Conservation (phyloP, 2,329 filamentous ascomycete genomes). For the Rutstroemia sp. region DNA sequence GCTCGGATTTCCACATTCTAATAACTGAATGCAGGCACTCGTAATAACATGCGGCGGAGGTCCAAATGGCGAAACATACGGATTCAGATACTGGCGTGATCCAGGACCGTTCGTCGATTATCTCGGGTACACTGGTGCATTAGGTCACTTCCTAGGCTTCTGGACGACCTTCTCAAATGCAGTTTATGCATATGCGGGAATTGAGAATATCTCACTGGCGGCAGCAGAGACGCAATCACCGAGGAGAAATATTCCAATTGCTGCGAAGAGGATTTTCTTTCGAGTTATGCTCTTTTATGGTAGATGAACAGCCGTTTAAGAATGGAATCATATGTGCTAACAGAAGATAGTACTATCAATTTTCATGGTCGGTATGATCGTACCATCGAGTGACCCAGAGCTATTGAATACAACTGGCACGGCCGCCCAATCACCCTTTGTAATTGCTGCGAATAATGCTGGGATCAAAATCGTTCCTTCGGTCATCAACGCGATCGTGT, state of each 20-base stretch:
- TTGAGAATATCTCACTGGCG: conserved; percentile 46
- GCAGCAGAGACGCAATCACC: conserved; percentile 49
- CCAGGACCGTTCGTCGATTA: conserved; percentile 63
- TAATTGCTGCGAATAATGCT: conserved; percentile 63
- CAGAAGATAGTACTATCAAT: conserved; percentile 32
- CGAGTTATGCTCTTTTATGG: conserved; percentile 50
- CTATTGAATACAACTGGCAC: conserved; percentile 39
- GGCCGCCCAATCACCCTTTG: conserved; percentile 52
- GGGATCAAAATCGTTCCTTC: conserved; percentile 60
- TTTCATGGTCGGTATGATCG: conserved; percentile 46
- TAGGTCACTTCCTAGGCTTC: conserved; percentile 51
- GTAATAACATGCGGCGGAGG: conserved; percentile 46
- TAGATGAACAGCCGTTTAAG: background rate
- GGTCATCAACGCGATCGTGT: conserved; percentile 69
- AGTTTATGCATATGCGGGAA: conserved; percentile 40
- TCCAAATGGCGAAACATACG: conserved; percentile 49
- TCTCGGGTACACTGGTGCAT: conserved; percentile 44
- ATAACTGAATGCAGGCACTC: conserved; percentile 22
- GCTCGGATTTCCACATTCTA: no score
- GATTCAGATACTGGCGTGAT: conserved; percentile 42
- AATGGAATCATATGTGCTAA: background rate
- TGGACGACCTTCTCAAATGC: conserved; percentile 38
- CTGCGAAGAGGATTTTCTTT: conserved; percentile 42
- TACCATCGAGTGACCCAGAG: conserved; percentile 44
- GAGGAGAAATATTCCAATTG: conserved; percentile 45